Base-by-base conservation (phyloP, 108 stramenopile species). In the Pseudonitzschia multistriata region DNA sequence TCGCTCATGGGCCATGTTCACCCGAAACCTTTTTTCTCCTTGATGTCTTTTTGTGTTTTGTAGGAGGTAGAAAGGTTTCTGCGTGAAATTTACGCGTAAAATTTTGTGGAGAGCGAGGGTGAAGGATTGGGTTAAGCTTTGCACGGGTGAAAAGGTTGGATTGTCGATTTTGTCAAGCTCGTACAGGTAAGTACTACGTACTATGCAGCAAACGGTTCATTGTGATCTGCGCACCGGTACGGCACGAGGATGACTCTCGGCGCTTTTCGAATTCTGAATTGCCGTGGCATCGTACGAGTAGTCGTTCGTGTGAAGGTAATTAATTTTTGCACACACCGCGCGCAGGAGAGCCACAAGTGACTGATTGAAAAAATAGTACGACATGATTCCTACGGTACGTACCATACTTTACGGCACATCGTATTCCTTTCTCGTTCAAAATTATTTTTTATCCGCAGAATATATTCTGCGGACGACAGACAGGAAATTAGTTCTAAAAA, bases 1-100 rank as follows among this genome's bases (percentile, higher is more conserved):
- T 83, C 79, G 83, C 78, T 80, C 86, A 87, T 87, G 82, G 86
- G 86, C 86, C 83, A 84, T 87, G 83, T 80, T 80, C 72, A 67
- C 76, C 77, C 65, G 71, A 50, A 45, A 27, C 22, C 42, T 63
- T 40, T 36, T 57, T 71, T 48, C 17, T 49, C 17, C 28, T 52
- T 57, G 40, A 40, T 60, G 54, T 27, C 55, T 34, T 65, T 34
- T 49, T 65, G 5, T 65, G 47, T 65, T 45, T 5, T 65, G 50
- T 2, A 8, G 21, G 50, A 19, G 21, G 15, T n/a, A 45, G 13
- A 13, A 17, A 17, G 15, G 13, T 45, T 45, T 45, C 42, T 52
- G 24, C 50, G 50, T 25, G 50, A 24, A 52, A 37, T 31, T 49
- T 67, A 35, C 11, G 0, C 19, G 50, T 53, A 47, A 6, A 47